A percentile compares a stretch with the other conserved stretches of the same genome.
Evolutionary conservation across 2,329 filamentous ascomycete genomes (phyloP).

Genomic region (Colletotrichum chlorophyti): DNA sequence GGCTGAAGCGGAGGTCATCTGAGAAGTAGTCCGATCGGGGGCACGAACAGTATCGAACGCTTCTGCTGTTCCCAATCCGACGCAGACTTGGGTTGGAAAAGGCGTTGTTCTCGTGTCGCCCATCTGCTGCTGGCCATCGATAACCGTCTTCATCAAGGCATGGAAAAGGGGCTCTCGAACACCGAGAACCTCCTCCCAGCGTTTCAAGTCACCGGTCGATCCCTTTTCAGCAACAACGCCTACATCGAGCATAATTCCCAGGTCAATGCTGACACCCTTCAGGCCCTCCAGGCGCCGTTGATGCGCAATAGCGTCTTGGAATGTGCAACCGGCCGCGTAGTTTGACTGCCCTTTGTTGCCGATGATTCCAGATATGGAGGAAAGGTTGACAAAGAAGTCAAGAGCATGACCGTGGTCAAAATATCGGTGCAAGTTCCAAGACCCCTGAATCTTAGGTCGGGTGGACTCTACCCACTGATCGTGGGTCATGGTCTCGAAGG

Average conservation of each 20-base stretch:
- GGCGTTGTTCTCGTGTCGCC: not conserved
- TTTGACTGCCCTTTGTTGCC: slow-evolving; percentile 45
- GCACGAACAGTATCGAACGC: too few relatives aligned
- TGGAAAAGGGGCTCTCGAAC: not conserved
- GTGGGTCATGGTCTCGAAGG: slow-evolving; percentile 43
- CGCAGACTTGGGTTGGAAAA: not conserved
- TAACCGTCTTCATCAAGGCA: not conserved
- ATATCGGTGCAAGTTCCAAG: slow-evolving; percentile 47
- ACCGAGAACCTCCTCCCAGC: not conserved
- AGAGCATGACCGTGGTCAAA: slow-evolving; percentile 27
- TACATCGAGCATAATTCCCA: slow-evolving; percentile 1
- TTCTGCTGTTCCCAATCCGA: too few relatives aligned
- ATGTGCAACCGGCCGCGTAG: slow-evolving; percentile 46
- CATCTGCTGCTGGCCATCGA: not conserved
- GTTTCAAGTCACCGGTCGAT: not conserved
- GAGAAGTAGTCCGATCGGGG: too few relatives aligned
- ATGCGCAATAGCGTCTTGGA: slow-evolving; percentile 34
- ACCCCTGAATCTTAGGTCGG: slow-evolving; percentile 45
- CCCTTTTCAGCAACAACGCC: slow-evolving; percentile 23
- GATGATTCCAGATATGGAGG: slow-evolving; percentile 36
- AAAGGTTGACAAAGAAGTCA: slow-evolving; percentile 43
- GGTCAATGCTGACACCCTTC: not conserved
- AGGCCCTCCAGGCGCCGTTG: not conserved
- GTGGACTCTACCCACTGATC: slow-evolving; percentile 39
- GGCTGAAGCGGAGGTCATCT: too few relatives aligned